These are phyloP conservation scores for Pleurozium schreberi DNA, from an alignment of 225 moss, liverwort and hornwort species.

Conservation along the genomic window DNA sequence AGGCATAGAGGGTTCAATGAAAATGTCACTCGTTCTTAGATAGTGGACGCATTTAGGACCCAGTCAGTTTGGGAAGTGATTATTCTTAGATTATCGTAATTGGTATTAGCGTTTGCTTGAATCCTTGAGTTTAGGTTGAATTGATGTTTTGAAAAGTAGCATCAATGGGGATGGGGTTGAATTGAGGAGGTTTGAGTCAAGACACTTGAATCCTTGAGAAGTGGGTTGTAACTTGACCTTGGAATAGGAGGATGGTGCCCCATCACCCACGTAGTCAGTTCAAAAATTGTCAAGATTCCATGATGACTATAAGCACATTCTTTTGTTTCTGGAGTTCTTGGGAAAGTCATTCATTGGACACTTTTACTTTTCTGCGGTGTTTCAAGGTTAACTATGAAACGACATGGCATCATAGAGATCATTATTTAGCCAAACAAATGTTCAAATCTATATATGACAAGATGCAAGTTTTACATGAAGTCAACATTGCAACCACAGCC, in stretches of 20 bases:
- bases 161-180: too few relatives aligned
- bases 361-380: fast-evolving
- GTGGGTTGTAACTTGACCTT: not conserved
- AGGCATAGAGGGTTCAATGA: not conserved
- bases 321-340: fast-evolving
- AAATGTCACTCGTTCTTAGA: fast-evolving
- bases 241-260: fast-evolving
- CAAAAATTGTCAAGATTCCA: not conserved
- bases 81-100: not conserved
- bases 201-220: not conserved
- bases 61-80: fast-evolving
- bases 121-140: not conserved
- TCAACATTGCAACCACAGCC: not conserved
- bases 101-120: not conserved
- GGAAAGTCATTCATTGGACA: not conserved
- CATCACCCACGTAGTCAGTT: fast-evolving
- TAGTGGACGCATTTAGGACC: fast-evolving
- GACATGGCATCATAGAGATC: fast-evolving
- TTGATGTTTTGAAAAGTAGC: not conserved
- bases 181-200: not conserved
- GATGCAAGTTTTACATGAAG: fast-evolving
- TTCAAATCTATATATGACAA: fast-evolving
- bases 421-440: not conserved
- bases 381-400: fast-evolving
- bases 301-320: not conserved